Conservation (phyloP, 2,329 filamentous ascomycete genomes). For the Aspergillus sp. region DNA sequence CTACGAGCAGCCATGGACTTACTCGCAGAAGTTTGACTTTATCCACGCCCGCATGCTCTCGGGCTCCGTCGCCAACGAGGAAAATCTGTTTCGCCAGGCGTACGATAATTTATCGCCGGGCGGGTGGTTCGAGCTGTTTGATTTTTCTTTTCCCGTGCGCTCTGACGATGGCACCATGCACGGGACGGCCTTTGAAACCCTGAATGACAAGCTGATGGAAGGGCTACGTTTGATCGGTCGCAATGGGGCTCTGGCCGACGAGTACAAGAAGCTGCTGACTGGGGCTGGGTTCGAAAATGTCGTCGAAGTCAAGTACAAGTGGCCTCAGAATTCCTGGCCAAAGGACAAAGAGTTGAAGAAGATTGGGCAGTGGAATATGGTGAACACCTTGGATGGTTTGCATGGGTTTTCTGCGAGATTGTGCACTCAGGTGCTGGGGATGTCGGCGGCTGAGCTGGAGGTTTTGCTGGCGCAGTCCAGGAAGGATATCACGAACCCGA, state of each 20-base stretch:
- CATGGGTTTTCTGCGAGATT: slow-evolving; percentile 1
- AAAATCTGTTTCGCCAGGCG: slow-evolving; percentile 10
- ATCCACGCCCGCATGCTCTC: slow-evolving; percentile 29
- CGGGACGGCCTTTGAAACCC: slow-evolving; percentile 13
- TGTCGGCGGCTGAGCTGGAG: not conserved
- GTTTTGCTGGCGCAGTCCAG: not conserved
- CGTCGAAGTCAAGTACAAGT: slow-evolving; percentile 18
- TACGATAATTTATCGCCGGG: slow-evolving; percentile 29
- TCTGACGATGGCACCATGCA: slow-evolving; percentile 28
- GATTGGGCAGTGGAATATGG: slow-evolving; percentile 19
- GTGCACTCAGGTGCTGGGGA: slow-evolving; percentile 6
- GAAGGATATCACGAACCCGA: slow-evolving; percentile 1
- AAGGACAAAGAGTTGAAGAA: slow-evolving; percentile 28
- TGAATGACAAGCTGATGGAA: slow-evolving; percentile 11
- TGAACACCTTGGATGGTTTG: slow-evolving; percentile 6
- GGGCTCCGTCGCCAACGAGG: slow-evolving; percentile 15
- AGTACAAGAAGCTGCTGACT: slow-evolving; percentile 17
- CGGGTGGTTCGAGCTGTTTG: slow-evolving; percentile 30
- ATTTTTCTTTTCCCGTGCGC: slow-evolving; percentile 20
- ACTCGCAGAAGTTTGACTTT: slow-evolving; percentile 28
- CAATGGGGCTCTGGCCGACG: slow-evolving; percentile 20
- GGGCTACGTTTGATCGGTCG: slow-evolving; percentile 13
- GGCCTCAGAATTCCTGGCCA: slow-evolving; percentile 32
- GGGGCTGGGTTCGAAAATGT: slow-evolving; percentile 29
- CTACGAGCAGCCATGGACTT: slow-evolving; percentile 27